Evolutionary conservation across 2,329 filamentous ascomycete species (phyloP).

Genomic region (Dactylellina leptospora): DNA sequence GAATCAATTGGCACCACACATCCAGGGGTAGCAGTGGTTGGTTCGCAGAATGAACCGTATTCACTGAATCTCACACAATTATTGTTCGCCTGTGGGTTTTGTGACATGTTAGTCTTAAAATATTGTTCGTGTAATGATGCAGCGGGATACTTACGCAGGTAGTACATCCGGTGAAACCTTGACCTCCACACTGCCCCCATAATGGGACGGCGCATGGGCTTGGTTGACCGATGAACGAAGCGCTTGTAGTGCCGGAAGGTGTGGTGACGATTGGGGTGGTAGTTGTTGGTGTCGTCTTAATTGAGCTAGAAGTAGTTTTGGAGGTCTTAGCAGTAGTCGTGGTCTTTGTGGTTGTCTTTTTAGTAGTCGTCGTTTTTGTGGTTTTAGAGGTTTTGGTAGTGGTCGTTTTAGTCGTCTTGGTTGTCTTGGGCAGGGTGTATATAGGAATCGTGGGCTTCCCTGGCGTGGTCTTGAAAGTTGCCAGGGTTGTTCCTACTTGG

Average conservation of each 20-base stretch:
- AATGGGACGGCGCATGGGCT: slow-evolving; percentile 1
- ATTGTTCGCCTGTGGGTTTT: neutral
- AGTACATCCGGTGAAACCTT: slow-evolving; percentile 19
- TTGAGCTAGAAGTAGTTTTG: neutral
- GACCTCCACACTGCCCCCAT: slow-evolving; percentile 23
- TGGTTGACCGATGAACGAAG: neutral
- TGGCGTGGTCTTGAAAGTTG: slow-evolving; percentile 2
- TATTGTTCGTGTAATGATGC: neutral
- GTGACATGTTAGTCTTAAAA: neutral
- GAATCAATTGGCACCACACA: slow-evolving; percentile 9
- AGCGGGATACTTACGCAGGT: slow-evolving; percentile 13
- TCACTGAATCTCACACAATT: slow-evolving; percentile 14
- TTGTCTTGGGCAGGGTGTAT: slow-evolving; percentile 12
- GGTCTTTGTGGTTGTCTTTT: slow-evolving; percentile 19
- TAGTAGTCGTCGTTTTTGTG: slow-evolving; percentile 6
- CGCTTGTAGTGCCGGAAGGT: neutral
- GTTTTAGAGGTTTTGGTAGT: slow-evolving; percentile 14
- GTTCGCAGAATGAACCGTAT: slow-evolving; percentile 34
- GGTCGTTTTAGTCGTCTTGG: neutral
- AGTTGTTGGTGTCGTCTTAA: neutral
- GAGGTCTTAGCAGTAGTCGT: slow-evolving; percentile 1
- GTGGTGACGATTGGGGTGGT: neutral
- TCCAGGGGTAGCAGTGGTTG: neutral
- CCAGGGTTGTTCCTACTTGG: neutral
- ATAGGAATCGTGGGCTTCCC: neutral